Conservation (phyloP, 2,329 filamentous ascomycete genomes). For the Penicillium sclerotiorum region DNA sequence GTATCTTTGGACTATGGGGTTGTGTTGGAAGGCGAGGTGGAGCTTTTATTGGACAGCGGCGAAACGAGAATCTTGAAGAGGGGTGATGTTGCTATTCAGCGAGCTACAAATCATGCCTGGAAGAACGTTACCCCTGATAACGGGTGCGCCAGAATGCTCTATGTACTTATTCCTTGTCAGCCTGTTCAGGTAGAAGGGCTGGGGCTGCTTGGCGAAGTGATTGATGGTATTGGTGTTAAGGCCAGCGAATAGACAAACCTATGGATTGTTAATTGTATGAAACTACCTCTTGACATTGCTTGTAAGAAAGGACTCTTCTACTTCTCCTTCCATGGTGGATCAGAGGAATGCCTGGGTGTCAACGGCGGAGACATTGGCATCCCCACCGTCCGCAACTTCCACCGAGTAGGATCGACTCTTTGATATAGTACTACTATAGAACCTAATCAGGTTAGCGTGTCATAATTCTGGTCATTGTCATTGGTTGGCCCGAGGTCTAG, state of each 20-base stretch:
- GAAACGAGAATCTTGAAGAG: conserved; percentile 48
- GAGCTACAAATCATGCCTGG: conserved; percentile 45
- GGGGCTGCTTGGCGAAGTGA: not conserved
- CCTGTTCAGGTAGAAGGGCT: not conserved
- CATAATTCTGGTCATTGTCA: too few relatives aligned
- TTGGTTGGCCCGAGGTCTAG: too few relatives aligned
- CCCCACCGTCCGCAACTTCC: too few relatives aligned
- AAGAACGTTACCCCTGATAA: conserved; percentile 28
- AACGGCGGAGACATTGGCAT: too few relatives aligned
- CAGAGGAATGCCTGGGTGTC: too few relatives aligned
- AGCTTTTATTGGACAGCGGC: conserved; percentile 50
- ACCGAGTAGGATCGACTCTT: too few relatives aligned
- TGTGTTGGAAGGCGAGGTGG: conserved; percentile 14
- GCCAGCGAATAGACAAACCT: not conserved
- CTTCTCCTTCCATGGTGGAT: too few relatives aligned
- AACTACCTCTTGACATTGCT: too few relatives aligned
- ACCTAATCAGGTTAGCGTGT: too few relatives aligned
- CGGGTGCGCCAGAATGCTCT: not conserved
- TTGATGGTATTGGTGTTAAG: not conserved
- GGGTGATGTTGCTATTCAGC: conserved; percentile 58
- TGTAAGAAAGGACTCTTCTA: too few relatives aligned
- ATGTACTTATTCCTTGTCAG: not conserved
- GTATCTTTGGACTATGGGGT: conserved; percentile 16
- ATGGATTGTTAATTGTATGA: too few relatives aligned
- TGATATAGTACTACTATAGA: too few relatives aligned